Base-by-base conservation (phyloP, 306 rosid genomes). In the Fagus sylvatica region DNA sequence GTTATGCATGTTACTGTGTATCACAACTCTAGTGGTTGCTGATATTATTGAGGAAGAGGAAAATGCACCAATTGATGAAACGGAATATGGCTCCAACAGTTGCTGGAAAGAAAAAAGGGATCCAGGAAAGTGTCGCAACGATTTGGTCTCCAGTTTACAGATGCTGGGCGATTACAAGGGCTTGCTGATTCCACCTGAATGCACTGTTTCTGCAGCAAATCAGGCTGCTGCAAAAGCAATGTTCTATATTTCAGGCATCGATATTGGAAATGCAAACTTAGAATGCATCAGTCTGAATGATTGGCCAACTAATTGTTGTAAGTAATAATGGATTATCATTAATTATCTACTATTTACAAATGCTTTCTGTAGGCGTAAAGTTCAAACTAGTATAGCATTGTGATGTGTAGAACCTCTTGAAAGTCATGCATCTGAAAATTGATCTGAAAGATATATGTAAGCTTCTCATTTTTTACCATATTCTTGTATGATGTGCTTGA, bases 211-310 rank as follows among this genome's bases (percentile, higher is more conserved):
- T 77, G 90, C 94, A 36, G 92, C 93, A 53, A 93, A 95, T 87
- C 98, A 95, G 85, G 99, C 96, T 68, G 99, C 93, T 70, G 96
- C 94, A 40, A 95, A 95, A 76, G 96, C 99, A 53, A 88, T 93
- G 93, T 86, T 95, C 46, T 85, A 88, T 78, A 69, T 89, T 82
- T 93, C 99, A 40, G 97, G 97, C 77, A 80, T 92, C 79, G 51
- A 83, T 73, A 64, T 75, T 16, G 97, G 88, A 73, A 92, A 84
- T 87, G 86, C 87, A 34, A 90, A 89, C 82, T 88, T 88, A 76
- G 98, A 92, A 79, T 85, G 90, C 86, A 79, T 90, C 75, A 84
- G 80, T 85, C 71, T 92, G 87, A 77, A 88, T 6, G 95, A 94
- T 73, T 79, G 87, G 91, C 97, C 95, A 59, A 66, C 81, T 60